Evolutionary conservation across 2,329 filamentous ascomycete species (phyloP).

Genomic region (Hypoxylon sp.): DNA sequence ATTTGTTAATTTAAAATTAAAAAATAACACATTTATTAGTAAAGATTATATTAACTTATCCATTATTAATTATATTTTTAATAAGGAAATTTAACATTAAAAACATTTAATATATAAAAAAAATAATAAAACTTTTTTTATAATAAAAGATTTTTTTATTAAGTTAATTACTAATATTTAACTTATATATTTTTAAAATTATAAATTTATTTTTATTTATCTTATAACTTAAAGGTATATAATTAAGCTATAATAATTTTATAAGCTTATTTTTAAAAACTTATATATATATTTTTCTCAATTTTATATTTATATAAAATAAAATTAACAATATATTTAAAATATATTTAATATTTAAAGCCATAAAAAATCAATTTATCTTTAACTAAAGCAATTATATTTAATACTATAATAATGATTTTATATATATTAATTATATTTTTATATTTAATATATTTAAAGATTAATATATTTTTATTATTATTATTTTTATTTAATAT

Average conservation of each 20-base stretch:
- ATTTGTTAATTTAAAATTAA: constrained; percentile 1
- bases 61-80: constrained; percentile 1
- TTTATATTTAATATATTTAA: not conserved
- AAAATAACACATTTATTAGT: not conserved
- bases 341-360: not conserved
- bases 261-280: constrained; percentile 1
- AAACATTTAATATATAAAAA: not conserved
- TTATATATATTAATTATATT: too few species aligned
- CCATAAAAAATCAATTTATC: not conserved
- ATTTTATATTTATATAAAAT: not conserved
- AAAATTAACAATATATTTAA: not conserved
- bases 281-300: not conserved
- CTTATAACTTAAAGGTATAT: not conserved
- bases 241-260: not conserved
- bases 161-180: too few species aligned
- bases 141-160: not conserved
- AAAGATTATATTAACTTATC: not conserved
- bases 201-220: not conserved
- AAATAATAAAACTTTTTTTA: not conserved
- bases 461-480: constrained; percentile 1
- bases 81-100: not conserved
- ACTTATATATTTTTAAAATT: not conserved
- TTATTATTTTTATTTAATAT: not conserved
- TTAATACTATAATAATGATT: too few species aligned
- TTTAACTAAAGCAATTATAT: constrained; percentile 4